phyloP scores from a whole-genome alignment of 345 rosid species.

The Pugionium cornutum region DNA sequence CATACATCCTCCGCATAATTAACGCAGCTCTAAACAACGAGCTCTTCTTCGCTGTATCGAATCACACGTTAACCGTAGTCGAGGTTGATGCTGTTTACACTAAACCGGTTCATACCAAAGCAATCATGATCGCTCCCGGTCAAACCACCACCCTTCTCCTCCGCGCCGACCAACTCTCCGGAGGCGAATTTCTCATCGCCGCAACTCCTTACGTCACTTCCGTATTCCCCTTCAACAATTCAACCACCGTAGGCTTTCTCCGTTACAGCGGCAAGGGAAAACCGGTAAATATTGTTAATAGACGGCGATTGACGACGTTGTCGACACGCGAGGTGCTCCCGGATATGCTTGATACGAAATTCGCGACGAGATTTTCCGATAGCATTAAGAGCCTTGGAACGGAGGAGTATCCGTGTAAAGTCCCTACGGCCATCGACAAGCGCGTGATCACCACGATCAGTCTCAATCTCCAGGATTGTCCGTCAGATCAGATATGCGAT shows the following conservation, averaged over 20 bases:
- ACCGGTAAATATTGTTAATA: neutral
- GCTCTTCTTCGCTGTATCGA: conserved; percentile 60
- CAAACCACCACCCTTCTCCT: conserved; percentile 68
- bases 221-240: conserved; percentile 54
- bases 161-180: conserved; percentile 41
- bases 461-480: conserved; percentile 64
- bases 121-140: conserved; percentile 67
- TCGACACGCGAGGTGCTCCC: conserved; percentile 43
- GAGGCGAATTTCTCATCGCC: conserved; percentile 53
- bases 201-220: conserved; percentile 58
- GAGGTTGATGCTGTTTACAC: conserved; percentile 65
- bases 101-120: conserved; percentile 52
- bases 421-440: conserved; percentile 55
- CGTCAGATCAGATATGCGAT: conserved; percentile 36
- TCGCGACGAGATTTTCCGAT: conserved; percentile 45
- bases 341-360: conserved; percentile 46
- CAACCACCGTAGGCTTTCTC: conserved; percentile 57
- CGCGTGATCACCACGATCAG: conserved; percentile 49
- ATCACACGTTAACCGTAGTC: conserved; percentile 55
- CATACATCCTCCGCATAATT: conserved; percentile 62
- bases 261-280: conserved; percentile 38
- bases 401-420: conserved; percentile 53
- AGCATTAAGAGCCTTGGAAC: conserved; percentile 52
- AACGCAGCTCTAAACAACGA: conserved; percentile 65
- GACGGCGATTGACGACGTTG: conserved; percentile 20